phyloP scores from a whole-genome alignment of 2,329 filamentous ascomycete genomes.

The Pseudogymnoascus destructans region DNA sequence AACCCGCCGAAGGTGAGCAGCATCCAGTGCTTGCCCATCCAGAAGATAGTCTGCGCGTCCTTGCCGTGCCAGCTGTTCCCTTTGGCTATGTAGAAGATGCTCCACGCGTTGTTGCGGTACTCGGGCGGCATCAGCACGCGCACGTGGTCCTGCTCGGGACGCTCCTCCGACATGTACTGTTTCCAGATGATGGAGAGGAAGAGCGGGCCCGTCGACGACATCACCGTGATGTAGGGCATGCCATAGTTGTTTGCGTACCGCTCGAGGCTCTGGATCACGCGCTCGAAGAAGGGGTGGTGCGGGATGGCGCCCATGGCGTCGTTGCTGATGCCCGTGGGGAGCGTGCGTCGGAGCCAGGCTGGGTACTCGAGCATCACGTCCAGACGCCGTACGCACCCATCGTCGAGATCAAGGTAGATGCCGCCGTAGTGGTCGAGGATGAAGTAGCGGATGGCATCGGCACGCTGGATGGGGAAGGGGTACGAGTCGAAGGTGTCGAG shows the following conservation, averaged over 20 bases:
- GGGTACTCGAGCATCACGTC: slow-evolving; percentile 57
- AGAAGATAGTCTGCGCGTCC: slow-evolving; percentile 36
- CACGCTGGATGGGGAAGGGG: slow-evolving; percentile 61
- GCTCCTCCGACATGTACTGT: slow-evolving; percentile 48
- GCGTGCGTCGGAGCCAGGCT: slow-evolving; percentile 57
- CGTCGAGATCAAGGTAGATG: slow-evolving; percentile 68
- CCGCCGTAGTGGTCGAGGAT: slow-evolving; percentile 65
- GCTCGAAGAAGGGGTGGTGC: slow-evolving; percentile 61
- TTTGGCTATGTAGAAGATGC: slow-evolving; percentile 48
- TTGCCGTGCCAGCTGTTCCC: slow-evolving; percentile 35
- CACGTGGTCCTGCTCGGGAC: slow-evolving; percentile 39
- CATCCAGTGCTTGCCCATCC: slow-evolving; percentile 33
- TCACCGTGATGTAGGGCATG: slow-evolving; percentile 57
- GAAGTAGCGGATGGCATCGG: slow-evolving; percentile 70
- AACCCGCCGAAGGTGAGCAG: slow-evolving; percentile 27
- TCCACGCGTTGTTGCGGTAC: slow-evolving; percentile 55
- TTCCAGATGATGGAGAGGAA: slow-evolving; percentile 67
- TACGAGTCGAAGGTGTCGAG: slow-evolving; percentile 62
- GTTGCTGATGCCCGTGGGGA: slow-evolving; percentile 68
- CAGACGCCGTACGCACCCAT: slow-evolving; percentile 25
- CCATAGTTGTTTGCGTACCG: slow-evolving; percentile 55
- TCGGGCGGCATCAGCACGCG: slow-evolving; percentile 57
- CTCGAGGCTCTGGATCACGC: slow-evolving; percentile 53
- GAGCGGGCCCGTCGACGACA: slow-evolving; percentile 64
- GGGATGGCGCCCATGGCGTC: slow-evolving; percentile 65